Base-by-base conservation (phyloP, 2,329 filamentous ascomycete species). In the Neonectria neomacrospora region DNA sequence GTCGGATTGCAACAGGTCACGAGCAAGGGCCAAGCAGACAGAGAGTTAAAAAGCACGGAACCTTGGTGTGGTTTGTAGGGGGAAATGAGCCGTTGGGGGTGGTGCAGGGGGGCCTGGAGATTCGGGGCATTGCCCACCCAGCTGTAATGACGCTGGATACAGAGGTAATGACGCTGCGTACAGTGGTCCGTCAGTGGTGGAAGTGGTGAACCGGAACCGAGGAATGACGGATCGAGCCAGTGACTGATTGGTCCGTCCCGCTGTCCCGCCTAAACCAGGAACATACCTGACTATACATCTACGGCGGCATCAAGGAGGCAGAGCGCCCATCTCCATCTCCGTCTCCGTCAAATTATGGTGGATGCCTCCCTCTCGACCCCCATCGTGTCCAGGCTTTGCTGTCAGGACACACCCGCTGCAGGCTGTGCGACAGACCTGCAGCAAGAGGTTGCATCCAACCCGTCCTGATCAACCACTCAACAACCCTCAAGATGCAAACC, bases 1-100 rank as follows among this genome's bases (percentile, higher is more conserved):
- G 34, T 47, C 54, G 30, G 45, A 11, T 20, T 39, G 41, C 16
- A 30, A 23, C 22, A 42, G n/a, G 39, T 42, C 32, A 53, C 30
- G 28, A 44, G 34, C 44, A 53, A 62, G 32, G 23, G 30, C 18
- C 22, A 52, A 28, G 34, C 16, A 20, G 8, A 45, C 14, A 53
- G 10, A 34, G 11, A 47, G 54, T 26, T 20, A 26, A 26, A 30
- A 39, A 14, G 37, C 37, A 48, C 10, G 44, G 7, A 48, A n/a
- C 22, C 7, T 18, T 26, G 41, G 23, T 12, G 32, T 39, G 8
- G 37, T n/a, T 41, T 20, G n/a, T 32, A 18, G 30, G 51, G 58
- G 64, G 66, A 68, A 68, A 67, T 67, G 66, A 68, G 60, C 54
- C 56, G 55, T 57, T 61, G 65, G 26, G 26, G 23, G 23, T 26